Evolutionary conservation across 139 green algal genomes (phyloP), one percentile per base, ranked within the genome.

Genomic region (Pycnococcus provasolii): DNA sequence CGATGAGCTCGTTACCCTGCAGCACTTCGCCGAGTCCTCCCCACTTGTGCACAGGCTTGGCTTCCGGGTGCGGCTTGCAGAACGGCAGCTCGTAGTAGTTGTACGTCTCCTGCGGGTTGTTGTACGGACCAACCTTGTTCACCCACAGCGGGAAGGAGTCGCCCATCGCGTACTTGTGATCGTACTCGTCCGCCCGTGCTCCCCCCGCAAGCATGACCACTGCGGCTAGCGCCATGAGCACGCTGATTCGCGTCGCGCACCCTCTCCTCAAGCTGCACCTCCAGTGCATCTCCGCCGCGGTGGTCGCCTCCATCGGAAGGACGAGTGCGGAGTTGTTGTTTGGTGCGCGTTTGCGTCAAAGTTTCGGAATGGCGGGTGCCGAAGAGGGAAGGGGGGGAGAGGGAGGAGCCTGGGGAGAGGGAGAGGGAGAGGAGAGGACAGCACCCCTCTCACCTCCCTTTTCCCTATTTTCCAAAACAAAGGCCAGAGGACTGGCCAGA

Each of bases 31-130:
- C 92, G 15, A 98, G 79, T 3, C 90, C 90, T 8, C 88, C 92
- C 90, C 89, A 98, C 60, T 84, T 89, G 70, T 94, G 92, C 59
- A 85, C 72, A 0, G 82, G 72, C 57, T 45, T 9, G 47, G 11
- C 71, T 6, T 67, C 64, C n/a, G n/a, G 40, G 26, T 26, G 26
- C 3, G 81, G 78, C 59, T 88, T 85, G 78, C 91, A 97, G 77
- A 94, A 97, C 0, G 91, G 91, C 50, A 97, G 80, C 64, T 81
- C 78, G 74, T 94, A 91, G 67, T 95, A 97, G 71, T 97, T 97
- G 87, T 96, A 98, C 5, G 92, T 98, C 67, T 97, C 90, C 66
- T 95, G 83, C 1, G 92, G 92, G 70, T 97, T 97, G 79, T 97
- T 95, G 79, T 96, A 93, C 0, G 88, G 88, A 8, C 85, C 88